Evolutionary conservation across 768 basidiomycete species (phyloP), one percentile per base, ranked within the genome.

Genomic region (Amanita phalloides): DNA sequence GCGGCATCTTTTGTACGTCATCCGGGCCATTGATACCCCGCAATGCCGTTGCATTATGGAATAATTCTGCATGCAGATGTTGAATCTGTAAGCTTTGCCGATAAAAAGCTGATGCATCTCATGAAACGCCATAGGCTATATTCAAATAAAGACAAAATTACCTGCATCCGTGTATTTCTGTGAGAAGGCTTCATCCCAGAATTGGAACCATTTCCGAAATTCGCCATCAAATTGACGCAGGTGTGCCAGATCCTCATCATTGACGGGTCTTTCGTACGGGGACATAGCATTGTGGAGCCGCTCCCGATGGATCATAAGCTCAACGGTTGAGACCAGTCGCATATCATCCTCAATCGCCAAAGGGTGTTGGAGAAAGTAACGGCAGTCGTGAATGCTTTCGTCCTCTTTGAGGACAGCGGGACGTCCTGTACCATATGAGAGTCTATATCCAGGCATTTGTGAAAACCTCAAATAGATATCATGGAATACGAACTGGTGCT

Each of bases 341-440:
- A 91, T 92, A 60, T 97, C 93, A 57, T 95, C 92, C 60, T 90
- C 84, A 54, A 95, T 88, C 11, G 90, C 79, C 26, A 95, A 69
- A 35, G 93, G 93, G 63, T 96, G 93, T 56, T 83, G 81, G 21
- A 96, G 69, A 17, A 97, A 73, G 43, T 83, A 71, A 33, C 86
- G 81, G 58, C 88, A 90, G 54, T 88, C 79, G 60, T 74, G 76
- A 53, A 97, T 92, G 47, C 90, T 86, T 62, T 94, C 92, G 58
- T 97, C 93, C 54, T 95, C 90, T 60, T 89, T 87, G 26, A 96
- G 71, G 42, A 96, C 90, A 0, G 92, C 90, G 1, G 93, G 92
- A 33, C 93, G 84, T 8, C 93, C 93, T 37, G 89, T 95, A 3
- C 93, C 94, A 59, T 94, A 97, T 0, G 92, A 94, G 66, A 97